phyloP scores from a whole-genome alignment of 495 filamentous ascomycete species.

The Aspergillus avenaceus region DNA sequence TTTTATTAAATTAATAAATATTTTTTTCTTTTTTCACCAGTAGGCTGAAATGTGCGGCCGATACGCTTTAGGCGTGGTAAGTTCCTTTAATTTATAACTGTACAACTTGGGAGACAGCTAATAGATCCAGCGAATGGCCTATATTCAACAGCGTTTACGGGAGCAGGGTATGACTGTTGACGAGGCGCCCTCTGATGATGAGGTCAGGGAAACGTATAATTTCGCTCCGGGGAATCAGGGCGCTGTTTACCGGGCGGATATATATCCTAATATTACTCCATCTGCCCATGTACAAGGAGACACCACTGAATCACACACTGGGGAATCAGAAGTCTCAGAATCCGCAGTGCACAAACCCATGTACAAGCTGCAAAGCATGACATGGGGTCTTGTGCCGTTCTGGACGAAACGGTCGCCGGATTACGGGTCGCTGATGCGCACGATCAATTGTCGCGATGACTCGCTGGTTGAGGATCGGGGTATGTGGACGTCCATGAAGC shows the following conservation, averaged over 20 bases:
- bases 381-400: constrained; percentile 89
- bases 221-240: constrained; percentile 87
- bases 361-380: constrained; percentile 88
- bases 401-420: constrained; percentile 83
- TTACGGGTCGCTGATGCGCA: constrained; percentile 72
- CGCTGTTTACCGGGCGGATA: constrained; percentile 78
- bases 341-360: too few species aligned
- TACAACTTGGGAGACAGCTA: not conserved
- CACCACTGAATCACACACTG: not conserved
- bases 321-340: too few species aligned
- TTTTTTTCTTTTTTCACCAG: not conserved
- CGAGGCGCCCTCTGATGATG: constrained; percentile 70
- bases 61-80: constrained; percentile 75
- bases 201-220: constrained; percentile 79
- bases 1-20: not conserved
- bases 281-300: not conserved
- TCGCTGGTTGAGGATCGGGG: constrained; percentile 70
- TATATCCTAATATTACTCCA: too few species aligned
- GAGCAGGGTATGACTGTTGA: constrained; percentile 72
- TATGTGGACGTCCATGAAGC: constrained; percentile 92
- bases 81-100: not conserved
- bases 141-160: constrained; percentile 67
- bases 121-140: constrained; percentile 47
- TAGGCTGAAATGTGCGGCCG: constrained; percentile 70
- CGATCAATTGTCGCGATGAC: constrained; percentile 95